A percentile compares a stretch with the other conserved stretches of the same genome.
Conservation (phyloP, 2,329 filamentous ascomycete genomes). For the Atkinsonella texensis region DNA sequence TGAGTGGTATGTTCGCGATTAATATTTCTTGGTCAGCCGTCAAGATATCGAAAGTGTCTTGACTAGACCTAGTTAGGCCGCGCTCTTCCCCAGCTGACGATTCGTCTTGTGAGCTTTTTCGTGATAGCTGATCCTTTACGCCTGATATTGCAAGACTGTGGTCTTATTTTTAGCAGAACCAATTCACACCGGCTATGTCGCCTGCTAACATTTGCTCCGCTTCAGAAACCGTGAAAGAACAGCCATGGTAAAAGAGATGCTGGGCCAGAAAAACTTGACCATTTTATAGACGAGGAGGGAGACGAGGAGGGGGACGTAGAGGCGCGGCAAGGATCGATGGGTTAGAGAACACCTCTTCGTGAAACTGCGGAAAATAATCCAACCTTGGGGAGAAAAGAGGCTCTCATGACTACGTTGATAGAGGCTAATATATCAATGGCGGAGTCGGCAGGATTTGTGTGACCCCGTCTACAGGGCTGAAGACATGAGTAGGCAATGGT, state of each 20-base stretch:
- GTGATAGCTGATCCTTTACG: not conserved
- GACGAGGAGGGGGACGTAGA: not conserved
- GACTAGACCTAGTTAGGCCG: not conserved
- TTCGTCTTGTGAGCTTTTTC: not conserved
- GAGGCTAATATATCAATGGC: not conserved
- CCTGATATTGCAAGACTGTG: not conserved
- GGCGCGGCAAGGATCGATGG: not conserved
- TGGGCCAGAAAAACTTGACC: not conserved
- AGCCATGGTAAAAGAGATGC: not conserved
- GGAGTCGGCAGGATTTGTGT: not conserved
- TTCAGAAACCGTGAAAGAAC: not conserved
- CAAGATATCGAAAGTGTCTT: not conserved
- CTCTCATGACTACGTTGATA: not conserved
- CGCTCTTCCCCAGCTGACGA: not conserved
- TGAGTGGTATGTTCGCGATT: not conserved
- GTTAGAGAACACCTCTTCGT: not conserved
- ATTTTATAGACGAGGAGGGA: not conserved
- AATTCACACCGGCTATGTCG: not conserved
- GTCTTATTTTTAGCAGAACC: not conserved
- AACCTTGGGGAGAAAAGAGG: not conserved
- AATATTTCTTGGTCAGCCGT: not conserved
- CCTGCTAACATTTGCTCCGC: not conserved
- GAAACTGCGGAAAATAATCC: not conserved
- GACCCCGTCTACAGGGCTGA: no score
- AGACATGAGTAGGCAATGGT: no score